Evolutionary conservation across 2,329 filamentous ascomycete genomes (phyloP).

Genomic region (Monosporascus sp.): DNA sequence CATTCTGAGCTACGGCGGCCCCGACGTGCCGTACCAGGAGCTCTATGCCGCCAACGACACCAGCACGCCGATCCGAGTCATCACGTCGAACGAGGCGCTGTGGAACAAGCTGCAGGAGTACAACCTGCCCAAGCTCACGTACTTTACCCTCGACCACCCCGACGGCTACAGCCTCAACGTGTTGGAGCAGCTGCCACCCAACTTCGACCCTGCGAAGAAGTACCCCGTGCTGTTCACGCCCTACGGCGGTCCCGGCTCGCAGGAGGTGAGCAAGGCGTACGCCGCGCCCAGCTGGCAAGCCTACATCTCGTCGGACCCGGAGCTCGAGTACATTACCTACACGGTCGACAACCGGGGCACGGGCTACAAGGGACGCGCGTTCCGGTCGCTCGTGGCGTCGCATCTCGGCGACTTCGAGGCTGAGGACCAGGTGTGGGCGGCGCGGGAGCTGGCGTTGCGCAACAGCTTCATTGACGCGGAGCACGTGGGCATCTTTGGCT

Average conservation of each 20-base stretch:
- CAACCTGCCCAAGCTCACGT: constrained; percentile 59
- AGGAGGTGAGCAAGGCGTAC: constrained; percentile 55
- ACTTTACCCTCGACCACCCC: constrained; percentile 57
- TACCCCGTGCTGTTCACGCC: constrained; percentile 64
- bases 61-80: constrained; percentile 46
- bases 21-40: constrained; percentile 65
- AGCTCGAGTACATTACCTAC: constrained; percentile 63
- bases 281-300: constrained; percentile 51
- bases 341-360: constrained; percentile 66
- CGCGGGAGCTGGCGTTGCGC: constrained; percentile 45
- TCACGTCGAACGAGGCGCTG: constrained; percentile 56
- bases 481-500: constrained; percentile 63
- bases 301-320: constrained; percentile 62
- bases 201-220: constrained; percentile 56
- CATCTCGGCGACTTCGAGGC: constrained; percentile 61
- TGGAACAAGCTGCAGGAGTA: constrained; percentile 52
- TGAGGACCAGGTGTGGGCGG: constrained; percentile 63
- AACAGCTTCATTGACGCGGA: constrained; percentile 50
- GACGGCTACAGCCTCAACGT: constrained; percentile 59
- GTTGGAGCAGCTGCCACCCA: constrained; percentile 59
- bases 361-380: constrained; percentile 57
- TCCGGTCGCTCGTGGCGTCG: constrained; percentile 51
- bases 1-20: constrained; percentile 59
- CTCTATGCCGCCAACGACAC: constrained; percentile 54
- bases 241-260: constrained; percentile 62